Evolutionary conservation across 192 early-diverging fungal species (phyloP), one percentile per base, ranked within the genome.

Genomic region (Spizellomyces punctatus): DNA sequence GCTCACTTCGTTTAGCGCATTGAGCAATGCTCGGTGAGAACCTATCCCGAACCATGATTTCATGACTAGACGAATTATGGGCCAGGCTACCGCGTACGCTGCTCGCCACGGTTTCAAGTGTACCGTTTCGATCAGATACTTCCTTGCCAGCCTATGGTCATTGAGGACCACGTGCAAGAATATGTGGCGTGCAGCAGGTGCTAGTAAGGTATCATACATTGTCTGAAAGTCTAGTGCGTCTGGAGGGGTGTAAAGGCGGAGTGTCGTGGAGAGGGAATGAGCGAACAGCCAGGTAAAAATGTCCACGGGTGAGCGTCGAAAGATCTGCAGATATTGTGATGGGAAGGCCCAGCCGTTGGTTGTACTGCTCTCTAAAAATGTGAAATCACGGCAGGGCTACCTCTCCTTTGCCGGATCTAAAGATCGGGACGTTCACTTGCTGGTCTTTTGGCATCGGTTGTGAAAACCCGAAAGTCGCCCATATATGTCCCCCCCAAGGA

Each of bases 221-320:
- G 81, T 54, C 62, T 84, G 82, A 19, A 84, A 65, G 44, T 54
- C 58, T 10, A 81, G 73, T 6, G 82, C 71, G n/a, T 27, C 22
- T 44, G 72, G 74, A 8, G 54, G 61, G 6, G 63, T 46, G 62
- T 81, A 84, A 16, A 84, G 22, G 22, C 78, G 77, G 46, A 84
- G 44, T n/a, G 61, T 22, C 22, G 57, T 69, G 72, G 72, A 76
- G 54, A 81, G 78, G n/a, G 82, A 79, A 44, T 79, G 79, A 8
- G 82, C 74, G 62, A 77, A 84, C 5, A 84, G 67, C 46, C 73
- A 84, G 67, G 79, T 80, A 46, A 77, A 77, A 10, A 84, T 76
- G 52, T 84, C 82, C 9, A 75, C 70, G 16, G 71, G 19, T 16
- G 70, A 68, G n/a, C 79, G 58, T 64, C 80, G 79, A 57, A 76